These are phyloP conservation scores for Alternaria triticimaculans DNA, from an alignment of 2,329 filamentous ascomycete species.

Conservation along the genomic window DNA sequence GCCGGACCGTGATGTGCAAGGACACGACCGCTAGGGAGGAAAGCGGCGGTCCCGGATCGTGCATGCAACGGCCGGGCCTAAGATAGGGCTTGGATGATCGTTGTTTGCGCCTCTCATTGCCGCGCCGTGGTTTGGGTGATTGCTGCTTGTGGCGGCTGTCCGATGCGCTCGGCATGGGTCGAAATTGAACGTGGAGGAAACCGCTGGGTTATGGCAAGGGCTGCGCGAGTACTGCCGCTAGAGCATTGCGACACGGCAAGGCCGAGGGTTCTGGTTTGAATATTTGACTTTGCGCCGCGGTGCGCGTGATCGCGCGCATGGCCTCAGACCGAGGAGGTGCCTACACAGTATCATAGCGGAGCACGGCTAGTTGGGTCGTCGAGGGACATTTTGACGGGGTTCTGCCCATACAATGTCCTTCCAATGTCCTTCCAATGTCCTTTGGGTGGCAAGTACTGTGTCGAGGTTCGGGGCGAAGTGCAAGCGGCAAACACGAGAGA, in stretches of 20 bases:
- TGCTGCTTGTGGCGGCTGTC: not conserved
- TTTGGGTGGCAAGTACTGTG: not conserved
- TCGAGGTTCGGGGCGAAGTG: not conserved
- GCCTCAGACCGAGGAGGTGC: not conserved
- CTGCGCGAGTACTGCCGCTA: not conserved
- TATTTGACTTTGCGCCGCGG: not conserved
- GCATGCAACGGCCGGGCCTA: not conserved
- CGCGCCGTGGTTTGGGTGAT: not conserved
- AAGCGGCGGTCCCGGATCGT: not conserved
- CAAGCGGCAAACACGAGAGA: not conserved
- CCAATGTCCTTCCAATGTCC: not conserved
- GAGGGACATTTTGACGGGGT: not conserved
- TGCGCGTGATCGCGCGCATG: not conserved
- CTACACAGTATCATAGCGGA: not conserved
- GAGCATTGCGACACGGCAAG: not conserved
- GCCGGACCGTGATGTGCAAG: not conserved
- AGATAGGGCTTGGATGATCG: not conserved
- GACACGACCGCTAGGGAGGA: not conserved
- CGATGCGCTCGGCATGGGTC: not conserved
- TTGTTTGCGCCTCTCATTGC: not conserved
- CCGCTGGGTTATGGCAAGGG: not conserved
- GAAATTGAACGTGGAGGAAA: not conserved
- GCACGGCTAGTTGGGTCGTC: not conserved
- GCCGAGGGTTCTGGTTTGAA: not conserved
- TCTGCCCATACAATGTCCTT: not conserved